Base-by-base conservation (phyloP, 495 filamentous ascomycete genomes). In the Tuber melanosporum region DNA sequence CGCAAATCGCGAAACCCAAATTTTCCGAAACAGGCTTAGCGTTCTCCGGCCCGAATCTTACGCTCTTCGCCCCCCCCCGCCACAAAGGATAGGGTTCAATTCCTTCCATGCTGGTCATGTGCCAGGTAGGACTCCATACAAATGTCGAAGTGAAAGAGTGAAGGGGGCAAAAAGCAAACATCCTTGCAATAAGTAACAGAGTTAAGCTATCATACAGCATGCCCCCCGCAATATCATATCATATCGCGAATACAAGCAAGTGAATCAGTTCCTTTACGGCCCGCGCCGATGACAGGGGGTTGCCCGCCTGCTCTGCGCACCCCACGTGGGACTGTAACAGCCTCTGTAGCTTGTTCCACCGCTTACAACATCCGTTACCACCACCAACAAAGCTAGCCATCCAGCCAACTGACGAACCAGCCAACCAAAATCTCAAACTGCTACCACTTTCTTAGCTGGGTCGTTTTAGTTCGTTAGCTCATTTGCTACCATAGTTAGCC, bases 201-300 rank as follows among this genome's bases (percentile, higher is more conserved):
- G 52, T 26, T 26, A 32, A 62, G 52, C 15, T 47, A 47, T 19
- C 45, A 47, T 26, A 26, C 39, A 41, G 39, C 39, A 26, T 57
- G 4, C 49, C 49, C 49, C 49, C 49, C 45, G 45, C 49, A n/a
- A 26, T n/a, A 57, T 57, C 49, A 66, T 66, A 17, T 66, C 57
- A 66, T 36, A 66, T 66, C 57, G 57, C 57, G 26, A 66, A 66
- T 36, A 62, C 26, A 36, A 66, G 57, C 32, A 66, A 15, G 57
- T 66, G 26, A 66, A 66, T 62, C 52, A n/a, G 57, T 66, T 66
- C 57, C 57, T 66, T 66, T 66, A 66, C 57, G 57, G 57, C 57
- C 57, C 57, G 57, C 57, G 12, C 57, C 57, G 57, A 66, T 66
- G 26, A 66, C 17, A 26, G 57, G 57, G 26, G 57, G 26, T 36